These are phyloP conservation scores for Camellia lanceoleosa DNA, from an alignment of 148 eudicot genomes.

Conservation along the genomic window DNA sequence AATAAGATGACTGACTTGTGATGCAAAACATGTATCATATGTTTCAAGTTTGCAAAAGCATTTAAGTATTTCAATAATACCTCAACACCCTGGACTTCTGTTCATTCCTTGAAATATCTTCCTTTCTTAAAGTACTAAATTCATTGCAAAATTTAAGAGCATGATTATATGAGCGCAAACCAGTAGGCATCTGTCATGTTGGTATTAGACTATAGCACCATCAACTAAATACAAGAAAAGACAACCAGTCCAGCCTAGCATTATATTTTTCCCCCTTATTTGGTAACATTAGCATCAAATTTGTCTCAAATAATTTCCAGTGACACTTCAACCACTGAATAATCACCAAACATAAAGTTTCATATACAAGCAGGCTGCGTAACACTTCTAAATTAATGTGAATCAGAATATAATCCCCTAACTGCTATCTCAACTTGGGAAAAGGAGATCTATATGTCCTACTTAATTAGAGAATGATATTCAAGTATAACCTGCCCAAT, in stretches of 20 bases:
- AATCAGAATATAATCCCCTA: slow-evolving; percentile 5
- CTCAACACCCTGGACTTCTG: not conserved
- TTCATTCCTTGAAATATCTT: not conserved
- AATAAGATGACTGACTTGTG: not conserved
- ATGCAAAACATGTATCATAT: not conserved
- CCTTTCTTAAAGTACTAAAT: not conserved
- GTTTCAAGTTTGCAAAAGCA: slow-evolving; percentile 5
- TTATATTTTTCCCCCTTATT: not conserved
- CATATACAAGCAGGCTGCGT: not conserved
- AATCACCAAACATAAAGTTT: not conserved
- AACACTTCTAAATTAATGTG: not conserved
- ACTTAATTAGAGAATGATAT: not conserved
- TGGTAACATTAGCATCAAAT: not conserved
- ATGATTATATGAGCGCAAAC: not conserved
- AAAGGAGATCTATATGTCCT: not conserved
- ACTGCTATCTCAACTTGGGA: not conserved
- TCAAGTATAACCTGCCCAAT: not conserved
- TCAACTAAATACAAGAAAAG: slow-evolving; percentile 1
- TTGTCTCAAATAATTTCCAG: not conserved
- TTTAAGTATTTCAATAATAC: not conserved
- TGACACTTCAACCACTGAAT: not conserved
- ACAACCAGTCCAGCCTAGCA: not conserved
- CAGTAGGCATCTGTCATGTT: not conserved
- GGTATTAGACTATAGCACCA: not conserved
- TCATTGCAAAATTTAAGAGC: not conserved